These are phyloP conservation scores for Penicillium palitans DNA, from an alignment of 2,329 filamentous ascomycete genomes.

Conservation along the genomic window DNA sequence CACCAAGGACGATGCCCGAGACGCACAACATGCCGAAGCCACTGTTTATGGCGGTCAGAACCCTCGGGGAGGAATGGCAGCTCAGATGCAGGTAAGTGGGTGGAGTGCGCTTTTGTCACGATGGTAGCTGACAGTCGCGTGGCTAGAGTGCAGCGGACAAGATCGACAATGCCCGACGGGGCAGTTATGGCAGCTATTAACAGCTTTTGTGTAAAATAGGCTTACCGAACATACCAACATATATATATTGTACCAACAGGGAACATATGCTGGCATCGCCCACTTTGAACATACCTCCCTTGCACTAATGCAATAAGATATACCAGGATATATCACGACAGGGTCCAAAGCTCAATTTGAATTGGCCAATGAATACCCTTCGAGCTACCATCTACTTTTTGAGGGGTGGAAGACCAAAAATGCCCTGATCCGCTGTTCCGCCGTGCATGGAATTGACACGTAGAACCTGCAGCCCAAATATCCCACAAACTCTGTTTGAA, in stretches of 20 bases:
- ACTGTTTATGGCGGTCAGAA: conserved; percentile 34
- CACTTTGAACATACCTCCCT: not conserved
- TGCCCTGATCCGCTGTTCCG: not conserved
- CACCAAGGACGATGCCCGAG: conserved; percentile 36
- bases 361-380: not conserved
- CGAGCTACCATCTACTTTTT: not conserved
- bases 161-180: conserved; percentile 28
- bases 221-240: not conserved
- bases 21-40: conserved; percentile 33
- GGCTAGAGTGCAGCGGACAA: conserved; percentile 38
- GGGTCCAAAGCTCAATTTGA: not conserved
- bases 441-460: not conserved
- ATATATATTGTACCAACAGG: not conserved
- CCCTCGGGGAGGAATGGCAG: conserved; percentile 33
- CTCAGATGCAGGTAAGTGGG: conserved; percentile 36
- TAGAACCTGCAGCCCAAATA: not conserved
- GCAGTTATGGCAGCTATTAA: conserved; percentile 10
- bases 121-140: conserved; percentile 10
- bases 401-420: not conserved
- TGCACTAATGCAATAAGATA: not conserved
- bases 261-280: not conserved
- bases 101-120: not conserved
- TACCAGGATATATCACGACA: not conserved
- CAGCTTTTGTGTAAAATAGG: not conserved
- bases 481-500: not conserved